phyloP scores from a whole-genome alignment of 495 filamentous ascomycete genomes.

The Penicillium simplicissimum region DNA sequence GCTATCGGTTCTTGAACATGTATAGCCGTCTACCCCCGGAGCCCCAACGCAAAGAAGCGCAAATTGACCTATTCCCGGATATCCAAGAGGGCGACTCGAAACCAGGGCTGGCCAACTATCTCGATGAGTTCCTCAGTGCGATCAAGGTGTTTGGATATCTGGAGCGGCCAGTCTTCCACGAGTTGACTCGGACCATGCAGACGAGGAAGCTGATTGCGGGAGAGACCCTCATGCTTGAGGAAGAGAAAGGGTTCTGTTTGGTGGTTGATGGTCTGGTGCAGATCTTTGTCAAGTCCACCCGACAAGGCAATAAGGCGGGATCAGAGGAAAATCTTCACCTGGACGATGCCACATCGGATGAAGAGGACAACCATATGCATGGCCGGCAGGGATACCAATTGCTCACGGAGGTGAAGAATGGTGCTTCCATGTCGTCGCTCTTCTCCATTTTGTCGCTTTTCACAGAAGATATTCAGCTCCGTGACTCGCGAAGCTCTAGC shows the following conservation, averaged over 20 bases:
- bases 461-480: conserved; percentile 87
- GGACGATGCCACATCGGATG: conserved; percentile 56
- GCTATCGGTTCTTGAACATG: conserved; percentile 93
- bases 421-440: conserved; percentile 95
- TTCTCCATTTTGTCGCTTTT: conserved; percentile 97
- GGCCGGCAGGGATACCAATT: conserved; percentile 84
- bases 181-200: conserved; percentile 96
- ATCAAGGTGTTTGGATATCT: conserved; percentile 99
- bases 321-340: conserved; percentile 25
- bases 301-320: conserved; percentile 47
- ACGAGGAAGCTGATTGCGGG: conserved; percentile 93
- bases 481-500: conserved; percentile 50
- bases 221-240: conserved; percentile 90
- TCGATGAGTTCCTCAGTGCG: conserved; percentile 97
- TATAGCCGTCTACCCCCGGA: conserved; percentile 91
- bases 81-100: conserved; percentile 87
- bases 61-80: conserved; percentile 92
- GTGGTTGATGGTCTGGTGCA: conserved; percentile 97
- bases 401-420: conserved; percentile 96
- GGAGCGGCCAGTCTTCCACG: conserved; percentile 94
- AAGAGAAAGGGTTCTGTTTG: conserved; percentile 96
- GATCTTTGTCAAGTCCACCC: conserved; percentile 93
- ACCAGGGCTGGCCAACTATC: conserved; percentile 86
- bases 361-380: conserved; percentile 59
- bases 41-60: conserved; percentile 92